Percentiles rank a stretch among this genome's conserved stretches.
phyloP scores from a whole-genome alignment of 1,139 yeast species.

The Hemisphaericaspora xylofermentans region DNA sequence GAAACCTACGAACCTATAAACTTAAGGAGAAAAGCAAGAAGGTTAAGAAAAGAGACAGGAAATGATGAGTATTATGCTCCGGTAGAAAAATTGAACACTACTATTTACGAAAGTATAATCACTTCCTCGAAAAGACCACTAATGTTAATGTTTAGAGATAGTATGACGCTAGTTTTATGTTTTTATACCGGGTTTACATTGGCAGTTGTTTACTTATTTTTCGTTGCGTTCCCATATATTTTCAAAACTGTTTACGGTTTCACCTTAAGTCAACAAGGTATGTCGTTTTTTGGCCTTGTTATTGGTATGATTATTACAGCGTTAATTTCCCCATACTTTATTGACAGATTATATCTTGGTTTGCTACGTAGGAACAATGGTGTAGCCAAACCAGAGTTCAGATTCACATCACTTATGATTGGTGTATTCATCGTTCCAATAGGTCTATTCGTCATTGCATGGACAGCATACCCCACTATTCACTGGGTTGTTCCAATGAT shows the following conservation, averaged over 20 bases:
- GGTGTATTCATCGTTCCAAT: conserved; percentile 37
- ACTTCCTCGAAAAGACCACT: conserved; percentile 54
- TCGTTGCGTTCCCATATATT: conserved; percentile 61
- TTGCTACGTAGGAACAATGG: conserved; percentile 30
- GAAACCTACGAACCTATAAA: conserved; percentile 52
- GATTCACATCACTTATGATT: conserved; percentile 37
- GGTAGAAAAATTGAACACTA: conserved; percentile 33
- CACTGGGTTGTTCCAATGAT: conserved; percentile 45
- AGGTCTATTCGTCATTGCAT: conserved; percentile 40
- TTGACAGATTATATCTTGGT: conserved; percentile 22
- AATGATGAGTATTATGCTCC: conserved; percentile 45
- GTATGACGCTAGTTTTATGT: conserved; percentile 61
- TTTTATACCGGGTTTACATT: conserved; percentile 61
- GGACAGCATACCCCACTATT: conserved; percentile 36
- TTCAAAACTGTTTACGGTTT: conserved; percentile 49
- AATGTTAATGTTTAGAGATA: conserved; percentile 51
- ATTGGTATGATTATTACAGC: conserved; percentile 43
- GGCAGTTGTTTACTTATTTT: conserved; percentile 61
- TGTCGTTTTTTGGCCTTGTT: conserved; percentile 53
- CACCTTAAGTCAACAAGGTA: conserved; percentile 36
- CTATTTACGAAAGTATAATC: conserved; percentile 30
- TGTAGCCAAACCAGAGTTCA: conserved; percentile 34
- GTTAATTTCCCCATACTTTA: conserved; percentile 20
- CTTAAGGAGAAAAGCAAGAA: conserved; percentile 44
- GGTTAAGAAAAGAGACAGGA: conserved; percentile 48